Evolutionary conservation across 495 filamentous ascomycete species (phyloP).

Genomic region (Tuber microsphaerosporum): DNA sequence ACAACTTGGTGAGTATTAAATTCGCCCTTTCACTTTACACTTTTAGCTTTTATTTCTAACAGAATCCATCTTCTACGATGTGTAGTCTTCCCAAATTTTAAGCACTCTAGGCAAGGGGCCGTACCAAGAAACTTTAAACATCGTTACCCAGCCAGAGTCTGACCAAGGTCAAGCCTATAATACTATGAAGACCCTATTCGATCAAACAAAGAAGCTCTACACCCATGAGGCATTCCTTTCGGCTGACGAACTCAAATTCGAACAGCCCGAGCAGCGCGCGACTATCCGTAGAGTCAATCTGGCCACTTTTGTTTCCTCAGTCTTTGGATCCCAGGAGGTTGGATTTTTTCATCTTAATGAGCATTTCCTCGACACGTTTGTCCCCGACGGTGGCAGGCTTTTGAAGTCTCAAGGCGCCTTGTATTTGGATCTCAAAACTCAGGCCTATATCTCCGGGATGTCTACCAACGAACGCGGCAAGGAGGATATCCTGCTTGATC

Average conservation of each 20-base stretch:
- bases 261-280: constrained; percentile 59
- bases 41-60: not conserved
- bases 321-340: constrained; percentile 78
- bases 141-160: constrained; percentile 64
- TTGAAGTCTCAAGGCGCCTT: constrained; percentile 64
- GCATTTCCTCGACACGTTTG: constrained; percentile 75
- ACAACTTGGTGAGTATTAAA: constrained; percentile 55
- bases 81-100: constrained; percentile 63
- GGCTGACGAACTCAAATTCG: constrained; percentile 63
- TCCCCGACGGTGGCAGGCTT: constrained; percentile 65
- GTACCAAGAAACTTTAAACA: constrained; percentile 65
- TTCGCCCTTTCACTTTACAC: not conserved
- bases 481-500: constrained; percentile 61
- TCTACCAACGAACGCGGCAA: constrained; percentile 55
- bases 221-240: constrained; percentile 66
- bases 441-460: constrained; percentile 70
- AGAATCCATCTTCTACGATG: constrained; percentile 13
- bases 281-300: constrained; percentile 81
- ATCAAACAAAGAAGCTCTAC: constrained; percentile 73
- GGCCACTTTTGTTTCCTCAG: constrained; percentile 72
- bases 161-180: constrained; percentile 75
- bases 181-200: constrained; percentile 70
- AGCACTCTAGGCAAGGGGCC: constrained; percentile 60
- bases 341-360: constrained; percentile 76
- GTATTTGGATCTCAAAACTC: constrained; percentile 78